Evolutionary conservation across 2,329 filamentous ascomycete genomes (phyloP), one percentile per base, ranked within the genome.

Genomic region (Claviceps pusilla): DNA sequence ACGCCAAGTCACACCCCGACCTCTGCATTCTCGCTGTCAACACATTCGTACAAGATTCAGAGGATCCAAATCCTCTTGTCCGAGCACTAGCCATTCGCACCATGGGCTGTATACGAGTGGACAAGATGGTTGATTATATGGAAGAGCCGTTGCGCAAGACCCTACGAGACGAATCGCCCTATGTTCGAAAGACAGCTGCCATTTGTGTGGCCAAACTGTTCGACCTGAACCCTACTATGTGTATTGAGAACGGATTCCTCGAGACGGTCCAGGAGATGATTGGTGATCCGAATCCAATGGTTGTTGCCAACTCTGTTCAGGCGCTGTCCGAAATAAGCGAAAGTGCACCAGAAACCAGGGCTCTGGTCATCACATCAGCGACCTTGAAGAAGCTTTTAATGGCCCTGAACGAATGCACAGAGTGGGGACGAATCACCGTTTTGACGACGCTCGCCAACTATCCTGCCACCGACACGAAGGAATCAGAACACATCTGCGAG

Each of bases 91-190:
- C 93, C 54, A 95, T 98, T 68, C 82, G 93, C 63, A 98, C 93
- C 39, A 98, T 98, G 93, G 93, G 93, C 45, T 97, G 93, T 66
- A 97, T 98, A 64, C 78, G 93, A 55, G 93, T 98, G 54, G 93
- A 97, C 62, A 98, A 98, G 72, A 98, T 98, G 89, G 89, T 97
- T 60, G 93, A 98, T 68, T 98, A 98, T 69, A 97, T 98, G 91
- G 93, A 97, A 69, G 93, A 98, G 65, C 93, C 93, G 14, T 72
- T 98, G 58, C 82, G 93, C 62, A 98, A 98, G 74, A 98, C 93
- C 12, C 75, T 98, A 61, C 83, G 89, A 69, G 93, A 98, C 72
- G 93, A 98, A 71, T 97, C 91, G 50, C 93, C 93, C 0, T 98
- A 98, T 69, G 93, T 98, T 57, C 87, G 93, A 62, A 98, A 98